Conservation (phyloP, 208 protist genomes). For the Herpetomonas tarakana region DNA sequence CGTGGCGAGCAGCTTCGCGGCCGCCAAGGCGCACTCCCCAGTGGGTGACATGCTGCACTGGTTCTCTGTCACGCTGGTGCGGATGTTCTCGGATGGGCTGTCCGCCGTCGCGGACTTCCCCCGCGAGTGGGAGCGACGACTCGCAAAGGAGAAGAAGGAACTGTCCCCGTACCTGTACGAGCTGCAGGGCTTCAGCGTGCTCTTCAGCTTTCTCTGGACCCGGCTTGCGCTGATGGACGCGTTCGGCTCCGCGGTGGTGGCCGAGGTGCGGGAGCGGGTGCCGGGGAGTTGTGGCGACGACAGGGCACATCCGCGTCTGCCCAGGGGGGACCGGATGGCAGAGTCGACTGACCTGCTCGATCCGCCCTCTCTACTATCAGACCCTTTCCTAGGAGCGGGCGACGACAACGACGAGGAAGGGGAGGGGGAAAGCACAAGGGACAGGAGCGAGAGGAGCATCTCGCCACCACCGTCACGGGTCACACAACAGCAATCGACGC, state of each 20-base stretch:
- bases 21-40: slow-evolving; percentile 50
- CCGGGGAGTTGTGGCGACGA: not conserved
- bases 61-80: slow-evolving; percentile 41
- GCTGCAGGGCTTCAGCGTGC: slow-evolving; percentile 66
- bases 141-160: slow-evolving; percentile 8
- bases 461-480: no score
- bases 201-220: slow-evolving; percentile 56
- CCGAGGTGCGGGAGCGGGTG: not conserved
- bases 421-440: no score
- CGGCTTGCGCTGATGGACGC: slow-evolving; percentile 39
- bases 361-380: no score
- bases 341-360: no score
- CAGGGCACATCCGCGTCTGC: no score
- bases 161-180: slow-evolving; percentile 44
- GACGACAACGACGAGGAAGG: no score
- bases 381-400: no score
- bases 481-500: no score
- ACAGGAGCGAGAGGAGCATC: no score
- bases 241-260: not conserved
- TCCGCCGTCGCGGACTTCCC: slow-evolving; percentile 46
- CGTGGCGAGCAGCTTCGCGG: slow-evolving; percentile 56
- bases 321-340: no score
- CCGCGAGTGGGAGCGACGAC: slow-evolving; percentile 44
- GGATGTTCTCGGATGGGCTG: slow-evolving; percentile 52
- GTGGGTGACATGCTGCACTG: slow-evolving; percentile 57